Base-by-base conservation (phyloP, 2,329 filamentous ascomycete species). In the Clarireedia paspali region DNA sequence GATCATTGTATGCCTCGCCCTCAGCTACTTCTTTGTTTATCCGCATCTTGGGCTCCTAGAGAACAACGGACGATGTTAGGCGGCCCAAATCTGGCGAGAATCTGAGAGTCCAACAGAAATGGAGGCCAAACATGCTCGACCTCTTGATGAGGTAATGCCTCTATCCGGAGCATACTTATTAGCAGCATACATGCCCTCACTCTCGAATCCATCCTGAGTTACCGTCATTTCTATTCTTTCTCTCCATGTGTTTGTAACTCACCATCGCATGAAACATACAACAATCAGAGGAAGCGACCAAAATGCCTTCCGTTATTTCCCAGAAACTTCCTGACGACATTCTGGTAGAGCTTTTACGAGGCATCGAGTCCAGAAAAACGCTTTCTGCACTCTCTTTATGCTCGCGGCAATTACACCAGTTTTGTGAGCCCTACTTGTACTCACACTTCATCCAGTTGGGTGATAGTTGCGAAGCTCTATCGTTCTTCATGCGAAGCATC, bases 371-470 rank as follows among this genome's bases (percentile, higher is more conserved):
- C 14, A 17, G 24, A 5, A 40, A 53, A 23, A 53, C 49, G 5
- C 50, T 56, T 2, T 36, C 54, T 23, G 39, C 54, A 0, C 17
- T 52, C 7, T 56, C 54, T 6, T 45, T 51, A 12, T 51, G 48
- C 9, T 56, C 54, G 15, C 38, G 30, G 15, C 38, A n/a, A 17
- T 30, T 56, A 1, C 42, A 53, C 26, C 38, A 47, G 15, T 56
- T 53, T 9, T n/a, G 36, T n/a, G 23, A 47, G 5, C 50, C 54
- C 6, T 56, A 56, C 12, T 17, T 56, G 3, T 56, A 56, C 15
- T 56, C 54, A 5, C 42, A 47, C 4, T 56, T 56, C 26, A 17
- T 30, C 9, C 49, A 56, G 15, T 20, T 36, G 9, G 54, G 50
- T 46, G 47, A 52, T 17, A n/a, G 27, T n/a, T 51, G 54, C 17